Conservation (phyloP, 208 protist species). For the Acanthamoeba culbertsoni region DNA sequence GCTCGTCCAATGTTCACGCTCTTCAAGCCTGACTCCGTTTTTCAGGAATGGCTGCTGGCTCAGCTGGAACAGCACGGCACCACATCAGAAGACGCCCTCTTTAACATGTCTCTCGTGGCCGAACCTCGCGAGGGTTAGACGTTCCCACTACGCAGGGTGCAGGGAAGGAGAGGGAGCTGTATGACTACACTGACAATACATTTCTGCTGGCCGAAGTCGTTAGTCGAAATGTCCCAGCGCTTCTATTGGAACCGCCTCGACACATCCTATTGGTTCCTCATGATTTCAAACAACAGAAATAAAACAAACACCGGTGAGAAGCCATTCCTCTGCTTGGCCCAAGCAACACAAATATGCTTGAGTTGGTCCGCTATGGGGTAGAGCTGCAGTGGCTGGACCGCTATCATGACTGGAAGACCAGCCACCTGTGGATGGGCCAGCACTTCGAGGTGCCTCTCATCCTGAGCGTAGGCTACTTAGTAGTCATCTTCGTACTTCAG, state of each 20-base stretch:
- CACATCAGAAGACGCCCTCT: neutral
- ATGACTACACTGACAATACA: too few relatives aligned
- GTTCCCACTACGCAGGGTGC: too few relatives aligned
- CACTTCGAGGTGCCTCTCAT: neutral
- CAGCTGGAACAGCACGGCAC: neutral
- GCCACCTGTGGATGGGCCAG: neutral
- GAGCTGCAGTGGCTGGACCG: neutral
- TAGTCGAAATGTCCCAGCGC: too few relatives aligned
- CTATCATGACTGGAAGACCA: neutral
- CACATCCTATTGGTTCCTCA: too few relatives aligned
- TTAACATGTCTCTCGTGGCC: neutral
- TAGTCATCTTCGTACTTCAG: neutral
- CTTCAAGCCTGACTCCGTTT: neutral
- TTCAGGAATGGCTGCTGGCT: neutral
- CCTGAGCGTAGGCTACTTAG: conserved; percentile 17
- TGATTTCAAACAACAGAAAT: too few relatives aligned
- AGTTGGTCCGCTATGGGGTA: too few relatives aligned
- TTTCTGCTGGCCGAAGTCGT: too few relatives aligned
- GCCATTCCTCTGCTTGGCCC: too few relatives aligned
- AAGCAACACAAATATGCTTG: too few relatives aligned
- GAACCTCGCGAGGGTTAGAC: neutral
- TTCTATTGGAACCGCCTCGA: too few relatives aligned
- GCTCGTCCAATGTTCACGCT: neutral
- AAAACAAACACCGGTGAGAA: too few relatives aligned
- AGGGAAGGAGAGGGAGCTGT: too few relatives aligned